phyloP scores from a whole-genome alignment of 2,329 filamentous ascomycete genomes.

The Metarhizium robertsii region DNA sequence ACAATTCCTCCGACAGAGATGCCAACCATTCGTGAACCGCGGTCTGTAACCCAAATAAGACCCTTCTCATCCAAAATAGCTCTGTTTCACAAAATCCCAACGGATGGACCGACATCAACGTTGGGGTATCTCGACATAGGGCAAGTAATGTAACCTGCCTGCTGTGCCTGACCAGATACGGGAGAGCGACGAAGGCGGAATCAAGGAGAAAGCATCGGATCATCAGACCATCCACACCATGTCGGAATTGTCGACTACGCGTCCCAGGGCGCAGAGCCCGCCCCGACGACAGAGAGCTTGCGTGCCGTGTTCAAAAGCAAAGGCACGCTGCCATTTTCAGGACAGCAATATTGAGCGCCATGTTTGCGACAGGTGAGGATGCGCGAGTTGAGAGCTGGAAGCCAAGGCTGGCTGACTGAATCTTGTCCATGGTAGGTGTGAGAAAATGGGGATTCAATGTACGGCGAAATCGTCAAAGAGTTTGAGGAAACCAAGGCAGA shows the following conservation, averaged over 20 bases:
- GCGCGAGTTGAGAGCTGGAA: background rate
- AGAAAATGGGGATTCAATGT: slow-evolving; percentile 17
- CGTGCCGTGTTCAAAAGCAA: slow-evolving; percentile 17
- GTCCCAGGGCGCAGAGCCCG: slow-evolving; percentile 14
- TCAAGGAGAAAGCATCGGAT: background rate
- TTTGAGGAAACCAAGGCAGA: slow-evolving; percentile 21
- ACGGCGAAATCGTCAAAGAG: slow-evolving; percentile 17
- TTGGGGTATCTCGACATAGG: background rate
- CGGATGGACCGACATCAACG: slow-evolving; percentile 6
- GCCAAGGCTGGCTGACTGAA: background rate
- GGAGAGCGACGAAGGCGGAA: background rate
- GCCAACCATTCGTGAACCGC: background rate
- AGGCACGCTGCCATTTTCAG: slow-evolving; percentile 20
- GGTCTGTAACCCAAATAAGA: background rate
- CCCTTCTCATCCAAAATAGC: background rate
- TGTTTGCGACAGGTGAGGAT: slow-evolving; percentile 18
- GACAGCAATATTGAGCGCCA: slow-evolving; percentile 12
- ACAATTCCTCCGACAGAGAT: background rate
- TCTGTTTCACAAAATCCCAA: background rate
- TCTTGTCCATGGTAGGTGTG: background rate
- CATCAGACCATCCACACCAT: background rate
- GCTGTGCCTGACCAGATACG: background rate
- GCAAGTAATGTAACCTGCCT: background rate
- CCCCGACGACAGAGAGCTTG: slow-evolving; percentile 21
- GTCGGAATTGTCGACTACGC: background rate